A percentile compares a stretch with the other conserved stretches of the same genome.
phyloP scores from a whole-genome alignment of 192 early-diverging fungal genomes.

The Linnemannia exigua region DNA sequence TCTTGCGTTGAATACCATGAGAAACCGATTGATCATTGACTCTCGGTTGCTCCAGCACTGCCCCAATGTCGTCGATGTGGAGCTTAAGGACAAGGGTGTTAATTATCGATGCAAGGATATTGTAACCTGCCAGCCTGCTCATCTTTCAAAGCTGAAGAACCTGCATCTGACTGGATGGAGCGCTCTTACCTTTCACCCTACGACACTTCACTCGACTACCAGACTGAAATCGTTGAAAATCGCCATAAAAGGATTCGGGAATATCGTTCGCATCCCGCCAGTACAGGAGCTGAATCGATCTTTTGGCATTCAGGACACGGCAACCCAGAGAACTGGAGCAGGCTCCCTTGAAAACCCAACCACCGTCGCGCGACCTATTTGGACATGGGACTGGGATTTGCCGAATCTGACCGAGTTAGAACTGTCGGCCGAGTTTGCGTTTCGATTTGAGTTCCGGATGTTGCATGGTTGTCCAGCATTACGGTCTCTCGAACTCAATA shows the following conservation, averaged over 20 bases:
- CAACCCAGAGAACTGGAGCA: background rate
- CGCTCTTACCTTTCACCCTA: background rate
- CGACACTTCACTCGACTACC: background rate
- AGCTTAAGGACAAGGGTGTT: too few species aligned
- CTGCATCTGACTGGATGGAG: too few species aligned
- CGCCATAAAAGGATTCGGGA: background rate
- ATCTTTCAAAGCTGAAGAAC: too few species aligned
- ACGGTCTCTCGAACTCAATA: background rate
- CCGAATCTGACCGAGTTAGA: background rate
- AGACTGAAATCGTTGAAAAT: background rate
- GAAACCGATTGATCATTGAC: too few species aligned
- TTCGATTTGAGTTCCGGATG: background rate
- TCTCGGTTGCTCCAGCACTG: too few species aligned
- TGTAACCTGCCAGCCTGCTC: too few species aligned
- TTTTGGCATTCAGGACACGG: background rate
- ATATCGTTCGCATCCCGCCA: background rate
- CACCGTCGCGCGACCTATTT: background rate
- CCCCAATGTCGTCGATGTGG: too few species aligned
- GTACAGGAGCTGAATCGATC: background rate
- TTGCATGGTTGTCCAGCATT: too few species aligned
- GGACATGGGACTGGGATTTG: background rate
- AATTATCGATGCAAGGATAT: too few species aligned
- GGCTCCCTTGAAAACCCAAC: too few species aligned
- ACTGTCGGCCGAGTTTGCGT: background rate
- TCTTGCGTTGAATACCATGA: too few species aligned